Base-by-base conservation (phyloP, 768 basidiomycete species). In the Nevesoporus exiguus region DNA sequence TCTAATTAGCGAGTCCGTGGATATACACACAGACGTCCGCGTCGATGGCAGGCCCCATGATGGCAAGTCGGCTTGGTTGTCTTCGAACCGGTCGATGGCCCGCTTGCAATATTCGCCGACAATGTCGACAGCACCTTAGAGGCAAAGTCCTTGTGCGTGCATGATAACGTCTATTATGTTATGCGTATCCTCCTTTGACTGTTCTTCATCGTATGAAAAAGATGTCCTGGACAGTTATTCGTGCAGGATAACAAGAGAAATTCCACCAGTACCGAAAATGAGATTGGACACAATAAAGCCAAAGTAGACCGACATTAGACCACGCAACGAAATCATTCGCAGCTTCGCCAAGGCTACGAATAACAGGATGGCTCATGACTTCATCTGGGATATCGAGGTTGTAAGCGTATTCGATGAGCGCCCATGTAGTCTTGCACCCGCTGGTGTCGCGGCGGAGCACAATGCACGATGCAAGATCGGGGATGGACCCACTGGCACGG, bases 131-230 rank as follows among this genome's bases (percentile, higher is more conserved):
- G 90, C 88, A 17, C 76, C 74, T 63, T 93, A 90, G 7, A 90
- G 76, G 61, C 78, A 80, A n/a, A 89, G 70, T n/a, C 80, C 80
- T 46, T 86, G 78, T 65, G 88, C 79, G 58, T 81, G 66, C 85
- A 90, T 90, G 56, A 89, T 81, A 57, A 91, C 86, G 31, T 80
- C 76, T 61, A 93, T 85, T 85, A 91, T 88, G 72, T 92, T 91
- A 71, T 91, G 89, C 2, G 83, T 87, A 66, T 93, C 85, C 27
- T 86, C 87, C 70, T 82, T 81, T 19, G 86, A 81, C 65, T 90
- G 90, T 66, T 93, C 90, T 59, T 86, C 83, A 70, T 90, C 89
- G 75, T 84, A 92, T n/a, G 21, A 89, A 91, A 71, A 89, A 91
- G 64, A 92, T 82, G 71, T 92, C 89, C 89, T 90, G 61, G 2